Percentiles rank a stretch among this genome's conserved stretches.
Evolutionary conservation across 2,329 filamentous ascomycete genomes (phyloP).

Genomic region (Epichloe bromicola): DNA sequence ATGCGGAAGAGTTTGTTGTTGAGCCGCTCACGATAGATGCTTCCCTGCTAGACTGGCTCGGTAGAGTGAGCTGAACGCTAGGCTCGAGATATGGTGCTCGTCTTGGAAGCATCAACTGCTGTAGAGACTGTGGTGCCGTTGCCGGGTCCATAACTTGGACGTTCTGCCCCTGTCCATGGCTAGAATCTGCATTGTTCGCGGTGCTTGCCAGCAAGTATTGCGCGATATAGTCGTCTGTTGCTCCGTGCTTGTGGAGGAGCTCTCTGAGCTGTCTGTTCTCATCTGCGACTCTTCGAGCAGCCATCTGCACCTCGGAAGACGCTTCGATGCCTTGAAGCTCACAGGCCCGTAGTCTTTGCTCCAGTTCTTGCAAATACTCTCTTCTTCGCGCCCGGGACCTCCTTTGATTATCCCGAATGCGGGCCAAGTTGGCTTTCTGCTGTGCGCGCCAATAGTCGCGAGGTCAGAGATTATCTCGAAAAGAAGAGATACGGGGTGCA

Average conservation of each 20-base stretch:
- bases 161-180: constrained; percentile 4
- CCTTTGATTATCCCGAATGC: constrained; percentile 65
- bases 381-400: constrained; percentile 62
- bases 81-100: constrained; percentile 18
- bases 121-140: constrained; percentile 20
- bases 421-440: constrained; percentile 30
- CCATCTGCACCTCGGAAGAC: constrained; percentile 57
- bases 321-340: constrained; percentile 55
- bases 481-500: neutral
- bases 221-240: constrained; percentile 42
- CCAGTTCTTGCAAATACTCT: constrained; percentile 59
- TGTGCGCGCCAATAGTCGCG: constrained; percentile 7
- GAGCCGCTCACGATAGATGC: constrained; percentile 20
- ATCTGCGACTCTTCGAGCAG: constrained; percentile 53
- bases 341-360: constrained; percentile 45
- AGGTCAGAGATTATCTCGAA: neutral
- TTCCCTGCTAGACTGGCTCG: constrained; percentile 21
- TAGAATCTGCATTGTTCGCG: constrained; percentile 7
- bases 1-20: constrained; percentile 19
- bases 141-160: constrained; percentile 13
- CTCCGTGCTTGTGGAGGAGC: constrained; percentile 44
- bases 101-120: constrained; percentile 25
- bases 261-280: constrained; percentile 54
- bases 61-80: constrained; percentile 14
- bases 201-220: constrained; percentile 20